phyloP scores from a whole-genome alignment of 1,284 basidiomycete species.

The Fomitopsis palustris region DNA sequence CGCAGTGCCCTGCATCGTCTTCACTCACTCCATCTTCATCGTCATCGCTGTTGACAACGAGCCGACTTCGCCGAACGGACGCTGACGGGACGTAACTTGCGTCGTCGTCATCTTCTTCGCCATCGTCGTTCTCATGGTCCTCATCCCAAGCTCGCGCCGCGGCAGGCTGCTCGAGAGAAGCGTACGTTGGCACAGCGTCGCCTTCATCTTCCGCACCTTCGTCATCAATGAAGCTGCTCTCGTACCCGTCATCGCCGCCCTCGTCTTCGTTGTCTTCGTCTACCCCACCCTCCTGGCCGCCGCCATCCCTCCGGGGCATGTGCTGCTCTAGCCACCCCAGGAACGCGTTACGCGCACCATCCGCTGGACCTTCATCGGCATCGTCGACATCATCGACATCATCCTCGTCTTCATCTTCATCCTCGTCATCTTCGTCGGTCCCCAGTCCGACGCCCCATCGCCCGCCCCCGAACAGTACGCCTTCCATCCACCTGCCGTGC shows the following conservation, averaged over 20 bases:
- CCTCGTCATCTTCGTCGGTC: slow-evolving; percentile 26
- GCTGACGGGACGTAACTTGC: neutral
- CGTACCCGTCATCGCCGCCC: slow-evolving; percentile 34
- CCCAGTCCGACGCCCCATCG: slow-evolving; percentile 5
- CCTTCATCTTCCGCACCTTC: slow-evolving; percentile 9
- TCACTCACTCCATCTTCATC: slow-evolving; percentile 7
- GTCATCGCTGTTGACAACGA: slow-evolving; percentile 2
- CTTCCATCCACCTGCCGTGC: neutral
- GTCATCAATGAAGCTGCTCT: slow-evolving; percentile 51
- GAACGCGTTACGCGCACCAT: neutral
- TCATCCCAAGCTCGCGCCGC: neutral
- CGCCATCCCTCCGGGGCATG: neutral
- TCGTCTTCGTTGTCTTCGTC: slow-evolving; percentile 23
- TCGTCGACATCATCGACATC: slow-evolving; percentile 20
- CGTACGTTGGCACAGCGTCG: neutral
- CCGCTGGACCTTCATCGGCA: neutral
- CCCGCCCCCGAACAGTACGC: neutral
- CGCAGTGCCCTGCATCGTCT: neutral
- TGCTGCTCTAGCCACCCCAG: slow-evolving; percentile 1
- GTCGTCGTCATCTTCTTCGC: slow-evolving; percentile 3
- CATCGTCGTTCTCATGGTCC: neutral
- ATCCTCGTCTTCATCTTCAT: slow-evolving; percentile 11
- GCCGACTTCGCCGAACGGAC: neutral
- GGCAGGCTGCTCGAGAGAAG: neutral
- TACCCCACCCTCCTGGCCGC: slow-evolving; percentile 15